These are phyloP conservation scores for Metschnikowia noctiluminum DNA, from an alignment of 805 yeast species.

Conservation along the genomic window DNA sequence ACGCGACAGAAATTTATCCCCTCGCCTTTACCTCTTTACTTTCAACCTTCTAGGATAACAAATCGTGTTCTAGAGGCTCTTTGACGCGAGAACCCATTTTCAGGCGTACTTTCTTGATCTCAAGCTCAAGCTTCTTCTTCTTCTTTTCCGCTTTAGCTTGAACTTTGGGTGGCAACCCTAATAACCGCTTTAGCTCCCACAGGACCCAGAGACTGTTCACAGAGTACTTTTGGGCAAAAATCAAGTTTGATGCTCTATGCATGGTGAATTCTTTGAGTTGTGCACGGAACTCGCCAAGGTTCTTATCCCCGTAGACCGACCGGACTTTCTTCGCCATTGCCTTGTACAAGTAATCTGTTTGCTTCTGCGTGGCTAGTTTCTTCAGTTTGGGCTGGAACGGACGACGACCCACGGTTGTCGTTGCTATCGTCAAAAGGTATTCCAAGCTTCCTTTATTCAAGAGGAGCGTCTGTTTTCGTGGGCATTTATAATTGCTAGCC, in stretches of 20 bases:
- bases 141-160: background rate
- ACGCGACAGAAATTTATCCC: no score
- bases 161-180: constrained; percentile 21
- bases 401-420: background rate
- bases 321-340: constrained; percentile 2
- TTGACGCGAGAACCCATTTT: background rate
- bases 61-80: no score
- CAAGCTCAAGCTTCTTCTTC: background rate
- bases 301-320: constrained; percentile 7
- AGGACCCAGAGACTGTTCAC: constrained; percentile 23
- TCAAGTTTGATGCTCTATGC: constrained; percentile 21
- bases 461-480: constrained; percentile 6
- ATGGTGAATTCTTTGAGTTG: constrained; percentile 11
- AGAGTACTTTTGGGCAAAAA: constrained; percentile 32
- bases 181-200: constrained; percentile 29
- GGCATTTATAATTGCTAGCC: constrained; percentile 22
- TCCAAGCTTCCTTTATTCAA: constrained; percentile 11
- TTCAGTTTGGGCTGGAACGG: constrained; percentile 5
- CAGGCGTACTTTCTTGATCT: background rate
- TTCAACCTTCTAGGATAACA: no score
- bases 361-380: constrained; percentile 11
- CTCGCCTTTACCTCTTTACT: no score
- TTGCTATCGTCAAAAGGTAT: constrained; percentile 5
- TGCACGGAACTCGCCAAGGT: constrained; percentile 9
- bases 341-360: constrained; percentile 1